A percentile compares a stretch with the other conserved stretches of the same genome.
Conservation (phyloP, 805 yeast species). For the Metschnikowia shivogae region DNA sequence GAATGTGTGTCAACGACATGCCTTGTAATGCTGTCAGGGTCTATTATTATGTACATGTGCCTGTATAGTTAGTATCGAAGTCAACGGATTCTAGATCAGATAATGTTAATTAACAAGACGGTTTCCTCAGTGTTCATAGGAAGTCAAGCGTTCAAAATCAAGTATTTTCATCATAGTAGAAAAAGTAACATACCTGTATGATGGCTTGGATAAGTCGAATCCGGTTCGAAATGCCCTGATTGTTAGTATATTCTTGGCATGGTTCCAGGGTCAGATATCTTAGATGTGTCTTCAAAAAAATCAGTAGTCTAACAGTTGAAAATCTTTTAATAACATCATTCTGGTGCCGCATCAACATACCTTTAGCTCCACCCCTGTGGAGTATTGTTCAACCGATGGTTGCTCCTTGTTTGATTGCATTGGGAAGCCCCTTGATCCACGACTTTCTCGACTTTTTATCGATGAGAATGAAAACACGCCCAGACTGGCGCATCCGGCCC, state of each 20-base stretch:
- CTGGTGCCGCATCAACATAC: slow-evolving; percentile 12
- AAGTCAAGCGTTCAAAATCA: slow-evolving; percentile 29
- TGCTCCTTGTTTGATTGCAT: slow-evolving; percentile 53
- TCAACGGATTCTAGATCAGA: slow-evolving; percentile 12
- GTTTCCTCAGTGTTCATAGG: slow-evolving; percentile 25
- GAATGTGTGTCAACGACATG: no score
- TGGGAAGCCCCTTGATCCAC: slow-evolving; percentile 80
- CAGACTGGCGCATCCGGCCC: slow-evolving; percentile 85
- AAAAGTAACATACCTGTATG: slow-evolving; percentile 13
- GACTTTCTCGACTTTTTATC: slow-evolving; percentile 63
- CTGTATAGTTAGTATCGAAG: slow-evolving; percentile 10
- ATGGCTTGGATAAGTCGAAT: not conserved
- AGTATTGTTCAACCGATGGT: slow-evolving; percentile 24
- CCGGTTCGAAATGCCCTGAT: slow-evolving; percentile 1
- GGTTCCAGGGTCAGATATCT: slow-evolving; percentile 21
- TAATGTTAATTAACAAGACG: slow-evolving; percentile 17
- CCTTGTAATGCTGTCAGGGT: not conserved
- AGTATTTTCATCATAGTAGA: slow-evolving; percentile 21
- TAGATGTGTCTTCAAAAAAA: slow-evolving; percentile 32
- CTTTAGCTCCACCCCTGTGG: not conserved
- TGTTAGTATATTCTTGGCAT: slow-evolving; percentile 6
- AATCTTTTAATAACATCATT: slow-evolving; percentile 34
- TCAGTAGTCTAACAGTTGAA: slow-evolving; percentile 44
- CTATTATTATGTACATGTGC: slow-evolving; percentile 8
- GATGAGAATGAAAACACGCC: slow-evolving; percentile 79